A percentile compares a stretch with the other conserved stretches of the same genome.
These are phyloP conservation scores for Globisporangium nagaii DNA, from an alignment of 352 stramenopile species.

Conservation along the genomic window DNA sequence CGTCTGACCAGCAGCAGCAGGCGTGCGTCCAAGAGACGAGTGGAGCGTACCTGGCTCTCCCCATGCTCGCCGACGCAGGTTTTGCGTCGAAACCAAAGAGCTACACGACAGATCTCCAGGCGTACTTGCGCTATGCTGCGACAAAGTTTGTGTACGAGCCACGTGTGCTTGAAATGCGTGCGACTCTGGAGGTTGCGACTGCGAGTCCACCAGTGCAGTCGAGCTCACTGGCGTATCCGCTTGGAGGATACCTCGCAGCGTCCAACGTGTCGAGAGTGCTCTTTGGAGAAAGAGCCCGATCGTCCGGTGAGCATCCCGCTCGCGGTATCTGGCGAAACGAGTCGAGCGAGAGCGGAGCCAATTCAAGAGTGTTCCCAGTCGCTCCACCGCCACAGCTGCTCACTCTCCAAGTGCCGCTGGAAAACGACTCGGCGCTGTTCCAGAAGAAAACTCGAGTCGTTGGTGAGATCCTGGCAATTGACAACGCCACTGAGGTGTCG, in stretches of 20 bases:
- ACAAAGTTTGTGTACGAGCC: constrained; percentile 57
- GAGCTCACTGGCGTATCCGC: constrained; percentile 12
- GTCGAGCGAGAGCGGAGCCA: neutral
- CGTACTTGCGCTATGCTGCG: constrained; percentile 41
- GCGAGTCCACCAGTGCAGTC: neutral
- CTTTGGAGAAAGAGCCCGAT: neutral
- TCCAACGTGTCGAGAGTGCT: neutral
- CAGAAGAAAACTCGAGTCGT: constrained; percentile 25
- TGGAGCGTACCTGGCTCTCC: constrained; percentile 30
- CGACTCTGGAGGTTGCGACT: constrained; percentile 2
- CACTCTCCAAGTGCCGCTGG: constrained; percentile 21
- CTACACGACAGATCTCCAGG: constrained; percentile 35
- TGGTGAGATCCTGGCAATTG: constrained; percentile 34
- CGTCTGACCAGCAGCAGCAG: constrained; percentile 13
- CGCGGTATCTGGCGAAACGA: constrained; percentile 15
- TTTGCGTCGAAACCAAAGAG: constrained; percentile 19
- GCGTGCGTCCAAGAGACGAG: constrained; percentile 11
- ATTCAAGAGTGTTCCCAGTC: neutral
- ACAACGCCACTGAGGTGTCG: constrained; percentile 22
- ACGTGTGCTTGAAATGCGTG: constrained; percentile 14
- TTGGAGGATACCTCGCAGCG: constrained; percentile 18
- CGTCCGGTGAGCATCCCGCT: neutral
- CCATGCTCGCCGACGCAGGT: constrained; percentile 18
- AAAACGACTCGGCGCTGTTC: constrained; percentile 22
- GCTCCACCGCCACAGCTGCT: neutral